Evolutionary conservation across 208 protist genomes (phyloP).

Genomic region (Crithidia bombi): DNA sequence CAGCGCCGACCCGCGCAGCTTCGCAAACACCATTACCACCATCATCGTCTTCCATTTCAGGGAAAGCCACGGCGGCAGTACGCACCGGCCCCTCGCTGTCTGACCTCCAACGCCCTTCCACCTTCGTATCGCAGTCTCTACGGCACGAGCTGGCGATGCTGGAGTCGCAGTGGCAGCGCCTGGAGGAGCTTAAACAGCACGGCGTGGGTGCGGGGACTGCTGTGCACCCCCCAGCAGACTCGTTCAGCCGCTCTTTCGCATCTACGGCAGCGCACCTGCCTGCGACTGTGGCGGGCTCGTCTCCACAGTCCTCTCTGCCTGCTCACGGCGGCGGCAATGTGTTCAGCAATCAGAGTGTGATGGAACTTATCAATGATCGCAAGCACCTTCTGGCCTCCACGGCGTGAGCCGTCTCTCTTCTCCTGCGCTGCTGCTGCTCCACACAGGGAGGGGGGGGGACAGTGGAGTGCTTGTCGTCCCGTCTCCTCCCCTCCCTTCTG

Average conservation of each 20-base stretch:
- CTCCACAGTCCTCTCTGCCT: no score
- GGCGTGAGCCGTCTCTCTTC: conserved; percentile 4
- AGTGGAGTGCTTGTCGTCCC: no score
- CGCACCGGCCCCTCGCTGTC: no score
- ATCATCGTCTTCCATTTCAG: no score
- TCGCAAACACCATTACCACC: background rate
- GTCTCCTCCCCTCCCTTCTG: no score
- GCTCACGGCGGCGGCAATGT: conserved; percentile 3
- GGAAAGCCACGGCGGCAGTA: no score
- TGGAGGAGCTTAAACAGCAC: conserved; percentile 59
- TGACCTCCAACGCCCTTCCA: background rate
- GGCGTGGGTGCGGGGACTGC: conserved; percentile 7
- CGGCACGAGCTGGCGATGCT: conserved; percentile 55
- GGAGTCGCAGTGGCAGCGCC: conserved; percentile 76
- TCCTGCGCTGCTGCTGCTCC: no score
- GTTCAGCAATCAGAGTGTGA: conserved; percentile 20
- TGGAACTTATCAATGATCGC: conserved; percentile 34
- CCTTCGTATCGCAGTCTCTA: conserved; percentile 26
- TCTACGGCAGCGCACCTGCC: background rate
- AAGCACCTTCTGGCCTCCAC: conserved; percentile 19
- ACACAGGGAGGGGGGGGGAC: no score
- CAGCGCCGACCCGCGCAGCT: conserved; percentile 7
- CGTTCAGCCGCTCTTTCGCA: background rate
- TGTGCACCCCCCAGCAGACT: no score
- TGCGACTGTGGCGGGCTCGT: background rate